phyloP scores from a whole-genome alignment of 2,329 filamentous ascomycete species.

The Aspergillus uvarum region DNA sequence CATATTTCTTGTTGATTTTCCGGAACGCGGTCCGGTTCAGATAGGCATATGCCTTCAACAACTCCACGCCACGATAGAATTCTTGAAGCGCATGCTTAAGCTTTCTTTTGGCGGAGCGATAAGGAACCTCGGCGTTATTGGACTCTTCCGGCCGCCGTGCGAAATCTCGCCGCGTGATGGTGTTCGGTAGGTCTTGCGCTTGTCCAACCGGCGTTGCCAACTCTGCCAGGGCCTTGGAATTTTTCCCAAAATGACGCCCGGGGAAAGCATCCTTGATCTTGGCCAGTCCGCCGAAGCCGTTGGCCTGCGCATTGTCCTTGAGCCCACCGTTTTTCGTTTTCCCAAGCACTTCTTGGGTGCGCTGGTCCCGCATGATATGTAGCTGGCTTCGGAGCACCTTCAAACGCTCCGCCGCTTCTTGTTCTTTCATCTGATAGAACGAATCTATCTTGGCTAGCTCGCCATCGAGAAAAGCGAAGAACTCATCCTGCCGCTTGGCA shows the following conservation, averaged over 20 bases:
- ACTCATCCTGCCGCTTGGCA: slow-evolving; percentile 74
- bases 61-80: slow-evolving; percentile 86
- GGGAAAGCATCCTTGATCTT: slow-evolving; percentile 44
- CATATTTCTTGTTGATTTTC: slow-evolving; percentile 98
- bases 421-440: slow-evolving; percentile 86
- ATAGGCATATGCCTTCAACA: slow-evolving; percentile 86
- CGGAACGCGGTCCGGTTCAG: slow-evolving; percentile 91
- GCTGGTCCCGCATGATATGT: slow-evolving; percentile 85
- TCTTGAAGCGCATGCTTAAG: slow-evolving; percentile 88
- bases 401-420: slow-evolving; percentile 74
- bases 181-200: slow-evolving; percentile 28
- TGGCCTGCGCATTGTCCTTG: slow-evolving; percentile 22
- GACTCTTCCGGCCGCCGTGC: slow-evolving; percentile 44
- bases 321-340: slow-evolving; percentile 21
- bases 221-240: slow-evolving; percentile 51
- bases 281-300: slow-evolving; percentile 25
- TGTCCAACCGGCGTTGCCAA: slow-evolving; percentile 43
- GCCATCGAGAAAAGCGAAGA: slow-evolving; percentile 78
- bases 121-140: slow-evolving; percentile 64
- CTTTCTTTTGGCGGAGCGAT: slow-evolving; percentile 85
- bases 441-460: slow-evolving; percentile 88
- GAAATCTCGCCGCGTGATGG: slow-evolving; percentile 49
- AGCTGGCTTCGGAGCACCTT: slow-evolving; percentile 74
- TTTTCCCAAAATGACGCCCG: slow-evolving; percentile 55
- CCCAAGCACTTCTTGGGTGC: slow-evolving; percentile 68